Conservation (phyloP, 2,329 filamentous ascomycete genomes). For the Fusarium sp. region DNA sequence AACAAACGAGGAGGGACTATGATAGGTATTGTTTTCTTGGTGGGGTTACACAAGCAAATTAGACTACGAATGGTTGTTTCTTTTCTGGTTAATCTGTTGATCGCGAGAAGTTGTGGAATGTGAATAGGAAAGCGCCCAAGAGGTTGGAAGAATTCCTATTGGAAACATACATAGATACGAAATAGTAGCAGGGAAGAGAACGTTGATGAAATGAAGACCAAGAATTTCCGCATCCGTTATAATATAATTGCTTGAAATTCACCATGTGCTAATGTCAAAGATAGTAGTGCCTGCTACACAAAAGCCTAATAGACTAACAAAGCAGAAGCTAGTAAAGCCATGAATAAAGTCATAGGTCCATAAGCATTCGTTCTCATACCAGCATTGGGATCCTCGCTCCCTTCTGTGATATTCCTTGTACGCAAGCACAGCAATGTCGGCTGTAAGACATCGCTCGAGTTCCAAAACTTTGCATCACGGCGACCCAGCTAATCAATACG, state of each 20-base stretch:
- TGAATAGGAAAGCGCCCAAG: conserved; percentile 29
- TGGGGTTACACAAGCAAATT: conserved; percentile 44
- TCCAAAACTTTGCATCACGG: not conserved
- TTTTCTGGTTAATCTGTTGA: conserved; percentile 45
- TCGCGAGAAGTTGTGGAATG: conserved; percentile 33
- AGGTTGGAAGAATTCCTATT: conserved; percentile 21
- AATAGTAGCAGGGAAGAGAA: conserved; percentile 31
- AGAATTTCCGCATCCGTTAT: not conserved
- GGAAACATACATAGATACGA: conserved; percentile 38
- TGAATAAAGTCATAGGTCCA: not conserved
- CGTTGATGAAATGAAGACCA: conserved; percentile 23
- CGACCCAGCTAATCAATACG: conserved; percentile 22
- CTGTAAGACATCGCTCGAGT: conserved; percentile 3
- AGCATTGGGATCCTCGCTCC: conserved; percentile 14
- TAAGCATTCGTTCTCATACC: not conserved
- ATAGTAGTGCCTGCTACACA: not conserved
- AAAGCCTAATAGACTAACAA: conserved; percentile 1
- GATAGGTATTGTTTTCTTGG: conserved; percentile 43
- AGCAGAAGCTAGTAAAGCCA: not conserved
- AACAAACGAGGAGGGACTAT: conserved; percentile 37
- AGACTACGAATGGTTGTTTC: conserved; percentile 47
- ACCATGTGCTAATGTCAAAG: not conserved
- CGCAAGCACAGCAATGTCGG: conserved; percentile 14
- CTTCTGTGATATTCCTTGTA: conserved; percentile 18
- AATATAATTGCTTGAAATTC: not conserved